Evolutionary conservation across 805 yeast species (phyloP), one percentile per base, ranked within the genome.

Genomic region (Myxozyma udenii): DNA sequence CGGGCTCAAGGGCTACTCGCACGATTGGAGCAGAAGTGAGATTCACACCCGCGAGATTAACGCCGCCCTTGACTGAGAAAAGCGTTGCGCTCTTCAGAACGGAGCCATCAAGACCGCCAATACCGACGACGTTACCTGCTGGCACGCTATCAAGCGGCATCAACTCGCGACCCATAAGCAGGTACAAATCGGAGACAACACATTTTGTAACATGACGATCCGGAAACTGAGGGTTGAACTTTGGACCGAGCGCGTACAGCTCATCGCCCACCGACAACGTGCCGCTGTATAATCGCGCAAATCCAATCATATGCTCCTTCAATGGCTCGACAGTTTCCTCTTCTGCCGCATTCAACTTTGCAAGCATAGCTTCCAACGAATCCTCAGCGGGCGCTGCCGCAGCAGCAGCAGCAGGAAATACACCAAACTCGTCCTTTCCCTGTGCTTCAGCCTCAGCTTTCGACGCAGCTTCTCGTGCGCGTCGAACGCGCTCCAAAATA

Each of bases 1-100:
- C 84, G 1, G 99, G 96, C 66, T 93, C 99, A n/a, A 93, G 73
- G 0, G 98, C 97, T 28, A 93, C 96, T 59, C 89, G 81, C 61
- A 93, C 87, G 65, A 93, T 91, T 0, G 98, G 98, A n/a, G 85
- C 79, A 14, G 84, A 78, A 9, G 55, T 46, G 48, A 81, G 69
- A 49, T 81, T 84, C 18, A 88, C 74, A 58, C 87, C 85, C 0
- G 96, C 96, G 45, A 84, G 71, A 61, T 84, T 84, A n/a, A 82
- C 81, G 37, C 89, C 90, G 3, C 77, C 71, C 1, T 76, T 78
- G 0, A 79, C 74, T 43, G 81, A 74, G 4, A 86, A 74, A 44
- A 88, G 66, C 0, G 98, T 90, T 45, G 96, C 98, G 64, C 83
- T 87, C 66, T 93, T 93, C 60, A 91, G 68, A 28, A 93, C 77